Evolutionary conservation across 257 asterid genomes (phyloP).

Genomic region (Plectranthus barbatus): DNA sequence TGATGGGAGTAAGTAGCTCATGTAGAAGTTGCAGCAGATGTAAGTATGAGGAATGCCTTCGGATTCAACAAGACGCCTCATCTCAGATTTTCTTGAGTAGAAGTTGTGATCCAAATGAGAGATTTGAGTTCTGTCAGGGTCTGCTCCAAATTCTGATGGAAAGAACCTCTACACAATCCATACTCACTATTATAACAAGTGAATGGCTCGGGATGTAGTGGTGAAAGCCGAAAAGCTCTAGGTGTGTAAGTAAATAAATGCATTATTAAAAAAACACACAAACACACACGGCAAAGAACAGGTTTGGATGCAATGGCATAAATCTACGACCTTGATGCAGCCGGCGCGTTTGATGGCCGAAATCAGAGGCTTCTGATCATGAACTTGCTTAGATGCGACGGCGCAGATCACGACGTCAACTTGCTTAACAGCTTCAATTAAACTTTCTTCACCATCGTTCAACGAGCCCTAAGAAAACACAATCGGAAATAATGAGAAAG

Average conservation of each 20-base stretch:
- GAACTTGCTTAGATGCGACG: constrained; percentile 57
- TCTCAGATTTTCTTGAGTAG: constrained; percentile 66
- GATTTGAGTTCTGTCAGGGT: constrained; percentile 66
- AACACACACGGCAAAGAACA: too few relatives aligned
- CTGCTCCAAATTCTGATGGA: constrained; percentile 87
- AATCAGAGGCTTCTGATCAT: constrained; percentile 68
- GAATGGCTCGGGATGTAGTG: too few relatives aligned
- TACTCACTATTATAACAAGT: constrained; percentile 8
- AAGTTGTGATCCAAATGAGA: constrained; percentile 61
- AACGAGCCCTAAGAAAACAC: constrained; percentile 55
- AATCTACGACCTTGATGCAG: constrained; percentile 84
- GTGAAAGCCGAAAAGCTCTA: too few relatives aligned
- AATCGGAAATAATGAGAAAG: background rate
- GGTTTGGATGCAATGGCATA: too few relatives aligned
- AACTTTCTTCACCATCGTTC: constrained; percentile 49
- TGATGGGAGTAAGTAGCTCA: constrained; percentile 68
- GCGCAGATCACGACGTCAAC: constrained; percentile 86
- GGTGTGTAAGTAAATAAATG: too few relatives aligned
- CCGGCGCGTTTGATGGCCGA: constrained; percentile 63
- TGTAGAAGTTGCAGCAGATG: constrained; percentile 77
- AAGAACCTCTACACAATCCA: constrained; percentile 60
- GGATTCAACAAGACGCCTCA: constrained; percentile 72
- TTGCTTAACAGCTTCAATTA: constrained; percentile 49
- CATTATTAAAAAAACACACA: too few relatives aligned
- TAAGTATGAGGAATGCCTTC: constrained; percentile 76